Conservation (phyloP, 164 flowering plant genomes). For the Akebia trifoliata region DNA sequence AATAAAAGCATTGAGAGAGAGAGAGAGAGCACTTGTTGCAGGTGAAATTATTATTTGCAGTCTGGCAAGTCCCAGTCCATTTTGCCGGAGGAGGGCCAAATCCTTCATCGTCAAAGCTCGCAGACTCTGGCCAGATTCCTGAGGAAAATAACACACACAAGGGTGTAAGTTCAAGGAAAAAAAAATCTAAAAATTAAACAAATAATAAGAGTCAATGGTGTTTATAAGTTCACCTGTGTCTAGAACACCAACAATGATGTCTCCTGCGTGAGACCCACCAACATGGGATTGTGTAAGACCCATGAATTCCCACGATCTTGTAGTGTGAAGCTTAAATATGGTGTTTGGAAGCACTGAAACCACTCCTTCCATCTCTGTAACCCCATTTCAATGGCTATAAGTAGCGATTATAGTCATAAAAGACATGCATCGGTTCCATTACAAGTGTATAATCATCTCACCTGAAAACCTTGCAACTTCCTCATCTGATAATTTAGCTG, state of each 20-base stretch:
- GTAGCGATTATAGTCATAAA: too few species aligned
- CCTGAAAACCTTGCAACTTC: constrained; percentile 38
- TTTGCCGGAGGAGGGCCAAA: constrained; percentile 29
- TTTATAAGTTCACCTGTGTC: constrained; percentile 31
- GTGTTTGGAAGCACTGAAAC: constrained; percentile 39
- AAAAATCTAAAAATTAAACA: neutral
- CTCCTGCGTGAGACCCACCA: constrained; percentile 20
- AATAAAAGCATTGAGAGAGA: neutral
- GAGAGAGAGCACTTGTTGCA: constrained; percentile 30
- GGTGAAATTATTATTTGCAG: constrained; percentile 32
- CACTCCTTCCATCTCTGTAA: constrained; percentile 43
- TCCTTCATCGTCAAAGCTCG: constrained; percentile 32
- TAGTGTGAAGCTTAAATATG: constrained; percentile 34
- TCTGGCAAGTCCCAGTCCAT: constrained; percentile 39
- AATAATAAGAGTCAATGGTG: neutral
- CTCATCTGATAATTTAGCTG: constrained; percentile 35
- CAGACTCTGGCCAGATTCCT: constrained; percentile 47
- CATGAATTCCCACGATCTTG: constrained; percentile 54
- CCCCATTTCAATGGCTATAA: neutral
- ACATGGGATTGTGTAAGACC: constrained; percentile 19
- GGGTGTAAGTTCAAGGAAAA: neutral
- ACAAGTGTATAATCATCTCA: neutral
- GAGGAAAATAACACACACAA: neutral
- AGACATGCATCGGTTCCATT: too few species aligned
- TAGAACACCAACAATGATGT: constrained; percentile 35